Percentiles rank a stretch among this genome's conserved stretches.
phyloP scores from a whole-genome alignment of 2,329 filamentous ascomycete species.

The Penicillium janthinellum region DNA sequence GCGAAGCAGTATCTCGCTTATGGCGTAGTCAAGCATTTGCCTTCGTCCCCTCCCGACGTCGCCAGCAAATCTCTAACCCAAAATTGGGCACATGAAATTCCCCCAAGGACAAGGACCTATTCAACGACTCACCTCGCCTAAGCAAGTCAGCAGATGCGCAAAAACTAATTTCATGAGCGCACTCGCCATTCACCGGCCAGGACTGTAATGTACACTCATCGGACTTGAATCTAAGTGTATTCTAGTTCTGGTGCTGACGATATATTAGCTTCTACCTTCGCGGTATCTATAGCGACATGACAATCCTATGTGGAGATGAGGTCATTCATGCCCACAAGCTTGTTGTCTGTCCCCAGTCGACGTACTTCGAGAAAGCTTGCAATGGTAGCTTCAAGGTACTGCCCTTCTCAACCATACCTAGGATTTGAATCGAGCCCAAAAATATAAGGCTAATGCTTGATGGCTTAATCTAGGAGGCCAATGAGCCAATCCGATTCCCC shows the following conservation, averaged over 20 bases:
- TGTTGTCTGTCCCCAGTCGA: neutral
- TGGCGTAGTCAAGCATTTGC: neutral
- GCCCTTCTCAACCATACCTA: neutral
- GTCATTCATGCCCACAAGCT: neutral
- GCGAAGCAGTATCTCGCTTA: neutral
- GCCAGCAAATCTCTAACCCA: slow-evolving; percentile 29
- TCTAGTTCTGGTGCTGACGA: no score
- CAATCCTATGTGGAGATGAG: neutral
- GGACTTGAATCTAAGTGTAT: no score
- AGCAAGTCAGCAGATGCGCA: slow-evolving; percentile 19
- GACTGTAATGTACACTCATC: slow-evolving; percentile 17
- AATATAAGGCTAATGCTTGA: neutral
- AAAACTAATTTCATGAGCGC: slow-evolving; percentile 23
- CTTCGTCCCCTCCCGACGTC: no score
- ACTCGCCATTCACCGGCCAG: slow-evolving; percentile 27
- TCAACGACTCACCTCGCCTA: slow-evolving; percentile 4
- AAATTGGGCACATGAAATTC: slow-evolving; percentile 30
- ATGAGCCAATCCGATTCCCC: neutral
- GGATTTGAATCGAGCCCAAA: neutral
- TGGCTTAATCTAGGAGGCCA: neutral
- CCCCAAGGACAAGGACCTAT: slow-evolving; percentile 26
- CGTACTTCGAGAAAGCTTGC: neutral
- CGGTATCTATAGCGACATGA: neutral
- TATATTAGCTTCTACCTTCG: neutral
- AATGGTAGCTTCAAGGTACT: neutral